Percentiles rank a stretch among this genome's conserved stretches.
Evolutionary conservation across 495 filamentous ascomycete genomes (phyloP).

Genomic region (Aspergillus wentii): DNA sequence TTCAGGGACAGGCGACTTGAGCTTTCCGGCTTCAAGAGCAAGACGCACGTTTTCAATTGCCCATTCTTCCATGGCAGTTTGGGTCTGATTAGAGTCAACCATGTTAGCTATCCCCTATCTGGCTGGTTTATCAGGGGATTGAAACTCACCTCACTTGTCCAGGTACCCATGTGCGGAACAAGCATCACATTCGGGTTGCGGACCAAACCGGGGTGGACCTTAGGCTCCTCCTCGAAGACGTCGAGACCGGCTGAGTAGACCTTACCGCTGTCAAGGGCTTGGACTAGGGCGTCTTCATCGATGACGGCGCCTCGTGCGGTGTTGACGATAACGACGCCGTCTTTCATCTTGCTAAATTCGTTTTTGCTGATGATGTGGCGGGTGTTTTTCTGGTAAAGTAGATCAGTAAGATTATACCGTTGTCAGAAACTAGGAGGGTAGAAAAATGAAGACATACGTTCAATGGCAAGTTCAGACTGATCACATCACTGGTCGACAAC

Average conservation of each 20-base stretch:
- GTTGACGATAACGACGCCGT: conserved; percentile 66
- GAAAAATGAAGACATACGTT: conserved; percentile 49
- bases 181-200: conserved; percentile 56
- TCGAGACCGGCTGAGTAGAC: conserved; percentile 60
- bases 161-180: conserved; percentile 68
- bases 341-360: conserved; percentile 67
- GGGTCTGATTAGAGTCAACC: conserved; percentile 36
- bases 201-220: conserved; percentile 56
- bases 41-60: conserved; percentile 56
- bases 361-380: conserved; percentile 59
- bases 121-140: background rate
- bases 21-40: conserved; percentile 48
- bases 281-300: conserved; percentile 64
- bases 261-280: conserved; percentile 56
- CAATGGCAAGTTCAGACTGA: conserved; percentile 72
- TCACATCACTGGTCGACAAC: conserved; percentile 60
- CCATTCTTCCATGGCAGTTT: conserved; percentile 61
- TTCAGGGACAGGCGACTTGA: conserved; percentile 56
- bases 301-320: conserved; percentile 67
- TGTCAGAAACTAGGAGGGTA: background rate
- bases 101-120: background rate
- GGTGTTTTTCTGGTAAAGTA: conserved; percentile 47
- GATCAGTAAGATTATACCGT: no score
- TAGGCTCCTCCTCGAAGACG: conserved; percentile 67
- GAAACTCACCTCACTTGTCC: conserved; percentile 54